Evolutionary conservation across 1,139 yeast genomes (phyloP).

Genomic region (Lodderomyces elongisporus): DNA sequence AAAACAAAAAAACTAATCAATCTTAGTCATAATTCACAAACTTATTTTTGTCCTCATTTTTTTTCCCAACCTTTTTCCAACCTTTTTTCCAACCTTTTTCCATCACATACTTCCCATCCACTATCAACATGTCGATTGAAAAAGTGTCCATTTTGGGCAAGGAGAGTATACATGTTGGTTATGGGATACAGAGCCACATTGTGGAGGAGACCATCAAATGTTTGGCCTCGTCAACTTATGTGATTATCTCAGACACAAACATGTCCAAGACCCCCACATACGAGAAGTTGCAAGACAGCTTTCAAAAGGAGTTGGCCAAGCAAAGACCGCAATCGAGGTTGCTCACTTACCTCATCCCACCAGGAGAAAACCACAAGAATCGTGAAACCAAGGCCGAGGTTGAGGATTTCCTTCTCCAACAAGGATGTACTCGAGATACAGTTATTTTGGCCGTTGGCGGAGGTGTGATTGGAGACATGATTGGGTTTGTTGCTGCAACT

Average conservation of each 20-base stretch:
- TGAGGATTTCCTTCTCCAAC: slow-evolving; percentile 79
- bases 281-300: slow-evolving; percentile 27
- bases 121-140: slow-evolving; percentile 36
- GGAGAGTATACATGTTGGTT: slow-evolving; percentile 89
- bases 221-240: slow-evolving; percentile 84
- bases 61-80: slow-evolving; percentile 1
- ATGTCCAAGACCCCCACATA: slow-evolving; percentile 66
- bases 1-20: slow-evolving; percentile 4
- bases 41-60: too few relatives aligned
- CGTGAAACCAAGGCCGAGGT: slow-evolving; percentile 88
- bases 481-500: slow-evolving; percentile 97
- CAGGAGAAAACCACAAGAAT: slow-evolving; percentile 90
- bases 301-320: slow-evolving; percentile 27
- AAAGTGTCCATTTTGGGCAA: slow-evolving; percentile 74
- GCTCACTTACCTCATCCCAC: slow-evolving; percentile 70
- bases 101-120: slow-evolving; percentile 6
- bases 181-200: slow-evolving; percentile 71
- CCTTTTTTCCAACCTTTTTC: slow-evolving; percentile 1
- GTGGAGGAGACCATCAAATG: slow-evolving; percentile 60
- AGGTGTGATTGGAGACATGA: slow-evolving; percentile 99
- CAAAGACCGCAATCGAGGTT: slow-evolving; percentile 53
- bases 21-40: too few relatives aligned
- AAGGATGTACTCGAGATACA: slow-evolving; percentile 95
- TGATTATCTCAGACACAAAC: slow-evolving; percentile 81
- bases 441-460: slow-evolving; percentile 96